phyloP scores from a whole-genome alignment of 1,139 yeast genomes.

The Cylindricascospora bacillispora region DNA sequence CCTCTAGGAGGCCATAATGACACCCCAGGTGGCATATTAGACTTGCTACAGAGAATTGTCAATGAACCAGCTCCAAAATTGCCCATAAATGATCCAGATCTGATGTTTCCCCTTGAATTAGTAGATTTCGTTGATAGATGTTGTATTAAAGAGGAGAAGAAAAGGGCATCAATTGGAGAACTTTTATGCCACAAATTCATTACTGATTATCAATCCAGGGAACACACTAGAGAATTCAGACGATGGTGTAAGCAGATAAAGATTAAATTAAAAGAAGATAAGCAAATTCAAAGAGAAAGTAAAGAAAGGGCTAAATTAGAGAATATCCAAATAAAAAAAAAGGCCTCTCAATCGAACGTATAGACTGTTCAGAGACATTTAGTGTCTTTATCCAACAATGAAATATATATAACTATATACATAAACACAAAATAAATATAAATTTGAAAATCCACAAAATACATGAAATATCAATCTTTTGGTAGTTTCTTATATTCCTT shows the following conservation, averaged over 20 bases:
- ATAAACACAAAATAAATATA: too few species aligned
- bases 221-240: conserved; percentile 18
- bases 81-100: conserved; percentile 29
- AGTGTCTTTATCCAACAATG: too few species aligned
- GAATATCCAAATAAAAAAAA: conserved; percentile 14
- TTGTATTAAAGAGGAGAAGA: conserved; percentile 47
- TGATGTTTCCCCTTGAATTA: conserved; percentile 25
- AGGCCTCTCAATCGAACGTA: too few species aligned
- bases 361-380: too few species aligned
- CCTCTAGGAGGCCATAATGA: conserved; percentile 42
- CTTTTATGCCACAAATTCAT: conserved; percentile 30
- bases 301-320: conserved; percentile 20
- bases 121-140: conserved; percentile 58
- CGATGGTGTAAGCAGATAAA: conserved; percentile 25
- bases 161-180: conserved; percentile 52
- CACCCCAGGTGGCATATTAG: conserved; percentile 83
- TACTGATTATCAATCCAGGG: conserved; percentile 12
- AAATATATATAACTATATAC: too few species aligned
- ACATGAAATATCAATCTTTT: too few species aligned
- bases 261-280: conserved; percentile 19
- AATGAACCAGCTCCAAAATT: conserved; percentile 83
- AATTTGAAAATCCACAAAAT: neutral
- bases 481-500: conserved; percentile 18
- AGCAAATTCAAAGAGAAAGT: conserved; percentile 20
- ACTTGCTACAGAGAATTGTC: conserved; percentile 79